Conservation (phyloP, 371 early-diverging fungal species). For the Chytridium lagenaria region DNA sequence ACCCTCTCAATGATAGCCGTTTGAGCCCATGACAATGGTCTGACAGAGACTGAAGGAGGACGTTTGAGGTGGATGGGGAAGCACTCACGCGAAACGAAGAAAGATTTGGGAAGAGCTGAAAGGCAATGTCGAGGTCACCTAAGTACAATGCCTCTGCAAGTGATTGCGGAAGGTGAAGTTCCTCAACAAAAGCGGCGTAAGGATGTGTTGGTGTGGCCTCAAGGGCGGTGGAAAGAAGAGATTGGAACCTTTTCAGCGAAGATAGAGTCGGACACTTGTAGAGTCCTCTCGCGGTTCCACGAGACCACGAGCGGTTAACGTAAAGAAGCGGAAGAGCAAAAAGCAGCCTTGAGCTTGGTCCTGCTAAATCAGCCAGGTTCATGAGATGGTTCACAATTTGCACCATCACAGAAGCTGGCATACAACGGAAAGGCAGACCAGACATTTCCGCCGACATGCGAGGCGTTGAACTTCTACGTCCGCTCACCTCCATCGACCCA, state of each 20-base stretch:
- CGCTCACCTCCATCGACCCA: too few species aligned
- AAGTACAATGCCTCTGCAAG: constrained; percentile 25
- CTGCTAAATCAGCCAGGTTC: neutral
- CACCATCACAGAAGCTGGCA: neutral
- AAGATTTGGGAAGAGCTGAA: constrained; percentile 39
- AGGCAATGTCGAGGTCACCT: constrained; percentile 44
- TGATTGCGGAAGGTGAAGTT: neutral
- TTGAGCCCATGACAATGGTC: constrained; percentile 33
- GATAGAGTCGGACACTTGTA: neutral
- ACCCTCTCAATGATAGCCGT: constrained; percentile 27
- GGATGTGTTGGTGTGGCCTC: constrained; percentile 24
- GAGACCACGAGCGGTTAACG: constrained; percentile 30
- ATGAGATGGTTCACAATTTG: neutral
- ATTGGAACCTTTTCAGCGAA: neutral
- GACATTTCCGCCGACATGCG: too few species aligned
- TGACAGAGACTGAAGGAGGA: constrained; percentile 39
- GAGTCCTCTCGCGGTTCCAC: constrained; percentile 19
- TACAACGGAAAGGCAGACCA: too few species aligned
- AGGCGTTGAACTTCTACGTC: too few species aligned
- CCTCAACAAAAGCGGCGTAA: constrained; percentile 35
- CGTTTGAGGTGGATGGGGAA: constrained; percentile 30
- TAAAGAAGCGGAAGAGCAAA: constrained; percentile 12
- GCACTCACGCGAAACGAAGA: constrained; percentile 12
- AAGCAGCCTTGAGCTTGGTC: neutral
- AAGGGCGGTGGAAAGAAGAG: constrained; percentile 22